Percentiles rank a stretch among this genome's conserved stretches.
Evolutionary conservation across 2,329 filamentous ascomycete species (phyloP).

Genomic region (Fusarium anguioides): DNA sequence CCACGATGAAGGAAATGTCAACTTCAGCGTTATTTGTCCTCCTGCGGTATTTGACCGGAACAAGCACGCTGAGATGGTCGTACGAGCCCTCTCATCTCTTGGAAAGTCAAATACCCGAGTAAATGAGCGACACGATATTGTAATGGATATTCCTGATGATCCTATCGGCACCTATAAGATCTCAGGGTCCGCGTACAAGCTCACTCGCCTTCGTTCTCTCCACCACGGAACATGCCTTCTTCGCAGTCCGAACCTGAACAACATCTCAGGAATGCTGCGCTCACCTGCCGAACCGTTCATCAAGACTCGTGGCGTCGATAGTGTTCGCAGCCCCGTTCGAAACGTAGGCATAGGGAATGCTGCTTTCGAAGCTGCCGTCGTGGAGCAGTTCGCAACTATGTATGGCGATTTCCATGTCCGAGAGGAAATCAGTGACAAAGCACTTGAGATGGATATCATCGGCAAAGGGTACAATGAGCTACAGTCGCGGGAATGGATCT

Average conservation of each 20-base stretch:
- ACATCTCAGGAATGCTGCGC: slow-evolving; percentile 76
- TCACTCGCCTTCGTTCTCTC: slow-evolving; percentile 82
- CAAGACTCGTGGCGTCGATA: slow-evolving; percentile 86
- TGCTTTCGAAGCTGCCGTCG: slow-evolving; percentile 66
- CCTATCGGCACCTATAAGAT: slow-evolving; percentile 72
- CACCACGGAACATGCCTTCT: slow-evolving; percentile 95
- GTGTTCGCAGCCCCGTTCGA: slow-evolving; percentile 83
- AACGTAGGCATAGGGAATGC: slow-evolving; percentile 73
- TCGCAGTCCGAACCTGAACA: slow-evolving; percentile 76
- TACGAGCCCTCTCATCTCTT: slow-evolving; percentile 76
- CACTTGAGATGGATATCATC: slow-evolving; percentile 62
- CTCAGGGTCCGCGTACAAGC: slow-evolving; percentile 94
- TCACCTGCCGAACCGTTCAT: slow-evolving; percentile 84
- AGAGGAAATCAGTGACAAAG: slow-evolving; percentile 61
- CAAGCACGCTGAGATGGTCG: slow-evolving; percentile 92
- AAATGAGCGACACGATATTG: slow-evolving; percentile 93
- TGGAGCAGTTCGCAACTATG: slow-evolving; percentile 73
- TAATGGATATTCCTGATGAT: slow-evolving; percentile 64
- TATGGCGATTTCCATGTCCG: slow-evolving; percentile 63
- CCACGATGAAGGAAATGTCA: slow-evolving; percentile 92
- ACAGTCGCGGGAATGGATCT: slow-evolving; percentile 79
- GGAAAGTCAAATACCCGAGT: slow-evolving; percentile 73
- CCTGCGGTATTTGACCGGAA: slow-evolving; percentile 81
- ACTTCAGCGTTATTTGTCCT: slow-evolving; percentile 92
- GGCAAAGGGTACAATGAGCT: slow-evolving; percentile 48